Base-by-base conservation (phyloP, 805 yeast genomes). In the Metschnikowia reukaufii region DNA sequence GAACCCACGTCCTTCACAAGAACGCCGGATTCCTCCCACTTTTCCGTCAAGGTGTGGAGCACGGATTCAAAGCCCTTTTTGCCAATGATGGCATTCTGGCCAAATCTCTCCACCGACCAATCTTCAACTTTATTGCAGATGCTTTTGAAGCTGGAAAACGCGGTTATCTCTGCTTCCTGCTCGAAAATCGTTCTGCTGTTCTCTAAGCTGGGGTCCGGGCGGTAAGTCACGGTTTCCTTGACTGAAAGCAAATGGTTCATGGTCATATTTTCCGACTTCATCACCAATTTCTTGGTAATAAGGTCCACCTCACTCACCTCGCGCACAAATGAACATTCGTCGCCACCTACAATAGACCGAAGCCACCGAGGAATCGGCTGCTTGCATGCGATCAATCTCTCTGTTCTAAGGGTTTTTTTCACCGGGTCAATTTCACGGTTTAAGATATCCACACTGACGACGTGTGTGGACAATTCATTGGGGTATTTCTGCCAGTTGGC, bases 401-500 rank as follows among this genome's bases (percentile, higher is more conserved):
- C 98, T 0, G 96, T 86, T 16, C 84, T 75, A 35, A 92, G 72
- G 3, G 79, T 72, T 27, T 62, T 52, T 1, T 78, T 75, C 6
- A 64, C 67, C 1, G 74, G 67, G 55, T 81, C 78, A 17, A 89
- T 60, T 57, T 84, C 89, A 52, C 98, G 76, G 49, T 86, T 74
- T 27, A 92, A 66, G 0, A 89, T 88, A 63, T 92, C 99, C 16
- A 94, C 98, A 1, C 94, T 94, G 23, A 88, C 84, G 8, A 92
- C 99, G 66, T 92, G 99, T 0, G 96, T 79, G 6, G 96, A 83
- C 48, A 84, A 75, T 57, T 90, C 96, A 63, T 94, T 92, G n/a
- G 99, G 99, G 67, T 92, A 92, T 58, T 92, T 92, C 55, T 80
- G 82, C 99, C 99, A 92, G 67, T 91, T 90, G 42, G 98, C 97